Evolutionary conservation across 2,329 filamentous ascomycete genomes (phyloP).

Genomic region (Microdochium trichocladiopsis): DNA sequence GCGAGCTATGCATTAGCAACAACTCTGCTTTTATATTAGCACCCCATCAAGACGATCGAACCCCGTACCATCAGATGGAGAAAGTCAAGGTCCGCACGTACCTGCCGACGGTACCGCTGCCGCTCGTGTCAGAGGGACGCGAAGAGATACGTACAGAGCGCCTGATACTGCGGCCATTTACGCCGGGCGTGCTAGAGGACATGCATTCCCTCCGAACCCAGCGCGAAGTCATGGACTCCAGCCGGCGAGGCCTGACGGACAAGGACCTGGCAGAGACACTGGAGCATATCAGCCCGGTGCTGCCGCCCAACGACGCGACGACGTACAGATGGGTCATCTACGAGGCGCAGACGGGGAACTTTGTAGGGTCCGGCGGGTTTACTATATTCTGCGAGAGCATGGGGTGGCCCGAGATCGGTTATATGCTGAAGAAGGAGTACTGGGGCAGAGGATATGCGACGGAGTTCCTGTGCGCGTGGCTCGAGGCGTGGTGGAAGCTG

Average conservation of each 20-base stretch:
- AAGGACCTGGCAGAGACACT: slow-evolving; percentile 33
- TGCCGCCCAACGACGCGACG: slow-evolving; percentile 40
- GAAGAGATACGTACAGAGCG: slow-evolving; percentile 39
- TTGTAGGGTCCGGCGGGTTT: slow-evolving; percentile 40
- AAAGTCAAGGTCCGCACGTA: neutral
- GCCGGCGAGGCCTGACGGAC: slow-evolving; percentile 34
- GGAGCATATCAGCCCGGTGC: slow-evolving; percentile 26
- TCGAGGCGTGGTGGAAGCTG: slow-evolving; percentile 40
- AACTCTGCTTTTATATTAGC: neutral
- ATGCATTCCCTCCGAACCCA: slow-evolving; percentile 47
- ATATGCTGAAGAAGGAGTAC: slow-evolving; percentile 42
- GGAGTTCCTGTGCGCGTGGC: slow-evolving; percentile 43
- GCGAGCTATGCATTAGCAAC: neutral
- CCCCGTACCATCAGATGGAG: neutral
- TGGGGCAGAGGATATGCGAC: slow-evolving; percentile 53
- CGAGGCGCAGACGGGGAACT: slow-evolving; percentile 36
- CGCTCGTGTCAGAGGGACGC: slow-evolving; percentile 1
- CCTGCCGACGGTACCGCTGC: neutral
- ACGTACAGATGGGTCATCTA: slow-evolving; percentile 52
- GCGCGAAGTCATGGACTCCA: slow-evolving; percentile 57
- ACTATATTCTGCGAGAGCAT: slow-evolving; percentile 8
- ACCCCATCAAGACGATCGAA: neutral
- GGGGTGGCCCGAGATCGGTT: slow-evolving; percentile 53
- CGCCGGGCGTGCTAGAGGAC: slow-evolving; percentile 39
- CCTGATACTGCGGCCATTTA: slow-evolving; percentile 46